Evolutionary conservation across 2,329 filamentous ascomycete species (phyloP), one percentile per base, ranked within the genome.

Genomic region (Pleurostoma richardsiae): DNA sequence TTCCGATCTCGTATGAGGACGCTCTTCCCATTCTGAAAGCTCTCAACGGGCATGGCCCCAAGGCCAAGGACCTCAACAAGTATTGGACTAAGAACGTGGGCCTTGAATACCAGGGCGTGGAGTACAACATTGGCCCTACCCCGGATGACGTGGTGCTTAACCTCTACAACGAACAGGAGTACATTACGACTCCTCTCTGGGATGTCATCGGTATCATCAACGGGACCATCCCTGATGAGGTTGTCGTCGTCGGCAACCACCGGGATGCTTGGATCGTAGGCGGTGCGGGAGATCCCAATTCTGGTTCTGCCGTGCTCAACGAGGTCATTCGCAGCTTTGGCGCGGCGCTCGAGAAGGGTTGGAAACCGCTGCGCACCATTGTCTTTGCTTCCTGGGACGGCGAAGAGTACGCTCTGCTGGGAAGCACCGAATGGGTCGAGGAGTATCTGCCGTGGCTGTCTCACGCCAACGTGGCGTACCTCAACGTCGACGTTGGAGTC

Each of bases 261-360:
- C 82, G 90, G 31, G 90, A 96, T 66, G 88, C 91, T 0, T 95
- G 89, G 89, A 85, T 92, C 57, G 84, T 85, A 26, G 89, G 89
- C n/a, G 88, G 89, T 28, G 87, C 88, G 11, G 86, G 76, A 10
- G 89, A 95, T 56, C 89, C 89, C 1, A 92, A 92, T 70, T 88
- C 85, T 52, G 89, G 89, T 51, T 90, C 86, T 11, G 86, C 89
- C 4, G 81, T 85, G 1, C 65, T 95, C 40, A 90, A 90, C 53
- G 89, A 95, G 56, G 82, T 91, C 2, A 78, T 91, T 43, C 80
- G 87, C 45, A 82, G 82, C 43, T 88, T 94, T 53, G 86, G 87
- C 28, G 72, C 80, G 49, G 87, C 88, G 5, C 64, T 90, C 3
- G 75, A 82, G 29, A 77, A 76, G 29, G 71, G 71, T 11, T 74